Conservation (phyloP, 768 basidiomycete genomes). For the Dacryopinax spathularia region DNA sequence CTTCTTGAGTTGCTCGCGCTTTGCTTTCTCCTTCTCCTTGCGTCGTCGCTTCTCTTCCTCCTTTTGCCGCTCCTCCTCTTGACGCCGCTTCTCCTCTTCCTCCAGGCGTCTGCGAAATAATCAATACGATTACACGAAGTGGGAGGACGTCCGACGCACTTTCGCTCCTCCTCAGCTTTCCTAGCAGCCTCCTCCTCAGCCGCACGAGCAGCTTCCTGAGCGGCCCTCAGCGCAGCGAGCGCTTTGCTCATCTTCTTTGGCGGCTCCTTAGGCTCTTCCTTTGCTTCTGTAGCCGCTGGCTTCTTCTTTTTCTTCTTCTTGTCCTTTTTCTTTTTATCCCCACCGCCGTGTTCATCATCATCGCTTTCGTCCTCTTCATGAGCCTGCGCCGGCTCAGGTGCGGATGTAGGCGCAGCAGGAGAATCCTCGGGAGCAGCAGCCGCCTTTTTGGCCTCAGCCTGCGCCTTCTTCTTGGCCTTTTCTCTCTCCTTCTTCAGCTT, state of each 20-base stretch:
- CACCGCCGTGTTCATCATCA: slow-evolving; percentile 7
- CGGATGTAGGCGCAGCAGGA: slow-evolving; percentile 11
- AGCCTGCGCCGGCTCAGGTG: slow-evolving; percentile 5
- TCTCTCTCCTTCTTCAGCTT: slow-evolving; percentile 92
- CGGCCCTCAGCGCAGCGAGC: slow-evolving; percentile 68
- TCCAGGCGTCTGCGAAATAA: slow-evolving; percentile 43
- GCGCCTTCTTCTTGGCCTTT: slow-evolving; percentile 94
- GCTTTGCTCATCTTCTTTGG: slow-evolving; percentile 41
- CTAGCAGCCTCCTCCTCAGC: slow-evolving; percentile 69
- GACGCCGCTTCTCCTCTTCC: slow-evolving; percentile 69
- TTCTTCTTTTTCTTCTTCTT: slow-evolving; percentile 24
- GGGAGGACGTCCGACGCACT: slow-evolving; percentile 2
- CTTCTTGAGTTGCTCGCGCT: slow-evolving; percentile 79
- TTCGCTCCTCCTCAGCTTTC: slow-evolving; percentile 59
- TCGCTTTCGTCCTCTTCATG: slow-evolving; percentile 7
- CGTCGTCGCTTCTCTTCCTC: slow-evolving; percentile 60
- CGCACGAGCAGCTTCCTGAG: slow-evolving; percentile 85
- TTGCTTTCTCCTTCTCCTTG: slow-evolving; percentile 69
- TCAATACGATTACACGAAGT: background rate
- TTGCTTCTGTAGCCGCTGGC: slow-evolving; percentile 25
- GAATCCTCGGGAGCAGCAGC: slow-evolving; percentile 15
- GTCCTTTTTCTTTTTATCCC: slow-evolving; percentile 17
- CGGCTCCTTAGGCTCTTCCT: slow-evolving; percentile 39
- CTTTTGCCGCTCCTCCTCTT: slow-evolving; percentile 59
- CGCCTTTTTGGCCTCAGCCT: slow-evolving; percentile 34